Base-by-base conservation (phyloP, 768 basidiomycete species). In the Leccinum uliginosum region DNA sequence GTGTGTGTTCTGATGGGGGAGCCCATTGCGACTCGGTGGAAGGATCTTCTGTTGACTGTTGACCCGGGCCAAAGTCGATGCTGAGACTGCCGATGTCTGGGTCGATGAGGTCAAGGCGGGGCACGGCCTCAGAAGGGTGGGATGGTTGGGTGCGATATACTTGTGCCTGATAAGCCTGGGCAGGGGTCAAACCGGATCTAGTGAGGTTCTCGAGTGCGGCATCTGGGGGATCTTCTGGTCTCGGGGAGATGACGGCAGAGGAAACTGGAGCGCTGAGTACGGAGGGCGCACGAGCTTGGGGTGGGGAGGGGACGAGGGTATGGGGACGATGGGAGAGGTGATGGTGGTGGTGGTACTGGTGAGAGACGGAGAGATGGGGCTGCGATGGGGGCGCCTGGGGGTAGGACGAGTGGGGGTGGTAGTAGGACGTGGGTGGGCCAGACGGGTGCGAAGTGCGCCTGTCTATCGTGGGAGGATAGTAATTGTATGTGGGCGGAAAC, bases 81-180 rank as follows among this genome's bases (percentile, higher is more conserved):
- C 73, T 83, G 26, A 89, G 75, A 57, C 76, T 70, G 38, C 82
- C 84, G 60, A 83, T 81, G 59, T 83, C 81, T 2, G 77, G 74
- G 51, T 83, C 82, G 55, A 90, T 75, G 19, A 78, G 63, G 53
- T 71, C 72, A 8, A 80, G 67, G 54, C 67, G 68, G n/a, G 78
- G 78, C 34, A 75, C 61, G 21, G 71, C 67, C 40, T 62, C 61
- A 51, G 62, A 52, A 46, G 67, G 53, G 55, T 54, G 59, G 58
- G 67, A 55, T 11, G 68, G 73, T 55, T 70, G 76, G 64, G 77
- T 82, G 56, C 71, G 73, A 64, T 84, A 84, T 47, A 89, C 79
- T 69, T 91, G 87, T 8, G 85, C 83, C 65, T 90, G 91, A 73
- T 91, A 91, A 34, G 87, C 85, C 69, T 92, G 90, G 10, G 88